Evolutionary conservation across 169 alveolate genomes (phyloP), one percentile per base, ranked within the genome.

Genomic region (Babesia sp.): DNA sequence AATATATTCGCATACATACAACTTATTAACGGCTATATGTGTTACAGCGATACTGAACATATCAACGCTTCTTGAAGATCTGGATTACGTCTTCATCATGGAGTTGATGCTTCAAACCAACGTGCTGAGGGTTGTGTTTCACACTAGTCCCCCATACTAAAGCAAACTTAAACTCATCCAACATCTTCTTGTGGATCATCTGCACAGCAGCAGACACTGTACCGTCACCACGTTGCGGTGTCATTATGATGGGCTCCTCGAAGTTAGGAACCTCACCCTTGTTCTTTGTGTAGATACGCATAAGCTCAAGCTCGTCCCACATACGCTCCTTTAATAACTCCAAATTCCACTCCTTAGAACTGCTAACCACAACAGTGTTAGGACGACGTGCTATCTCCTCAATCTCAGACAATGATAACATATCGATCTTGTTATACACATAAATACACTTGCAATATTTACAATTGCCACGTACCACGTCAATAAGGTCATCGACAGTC

Each of bases 131-230:
- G 79, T 90, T 94, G 78, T 95, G 98, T 84, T 96, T 97, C 20
- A 94, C 98, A 54, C 98, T 92, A 64, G 90, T 87, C 22, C 99
- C 99, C 99, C 99, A 98, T 31, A 98, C 99, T 54, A 96, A 83
- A n/a, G 98, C 99, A 53, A 91, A 95, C 85, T 95, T 95, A 83
- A 92, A 84, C 54, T 93, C 96, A 33, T 87, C 91, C 58, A 90
- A 86, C 72, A 92, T 54, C 56, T 90, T 91, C 39, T 71, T 84
- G 76, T 84, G 91, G 48, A 84, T 84, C 80, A 77, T 75, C 44
- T 63, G 56, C 44, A 84, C 83, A 22, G 84, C 91, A n/a, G 86
- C 74, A n/a, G 79, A 70, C 14, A 84, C 87, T 9, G 78, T 53
- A 50, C 80, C 85, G 34, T 78, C 84, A 29, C 91, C 91, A 39